Percentiles rank a stretch among this genome's conserved stretches.
Conservation (phyloP, 345 rosid species). For the Turritis glabra region DNA sequence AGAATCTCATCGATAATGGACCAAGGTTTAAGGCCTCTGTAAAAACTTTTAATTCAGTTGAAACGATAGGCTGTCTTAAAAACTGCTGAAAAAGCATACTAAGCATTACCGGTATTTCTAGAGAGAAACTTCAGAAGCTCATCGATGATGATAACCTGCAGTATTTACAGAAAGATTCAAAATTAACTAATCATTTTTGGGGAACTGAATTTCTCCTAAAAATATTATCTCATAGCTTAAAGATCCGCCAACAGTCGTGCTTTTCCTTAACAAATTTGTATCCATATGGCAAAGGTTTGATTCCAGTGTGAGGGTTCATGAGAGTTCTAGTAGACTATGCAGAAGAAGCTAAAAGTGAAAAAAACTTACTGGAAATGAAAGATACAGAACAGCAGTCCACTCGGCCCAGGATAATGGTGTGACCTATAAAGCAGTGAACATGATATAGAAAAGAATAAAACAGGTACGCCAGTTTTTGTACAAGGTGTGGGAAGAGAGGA, state of each 20-base stretch:
- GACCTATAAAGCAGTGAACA: slow-evolving; percentile 57
- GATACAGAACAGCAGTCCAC: slow-evolving; percentile 82
- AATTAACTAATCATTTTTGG: not conserved
- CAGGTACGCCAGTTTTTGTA: slow-evolving; percentile 2
- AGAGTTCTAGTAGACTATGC: slow-evolving; percentile 16
- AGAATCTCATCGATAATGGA: not conserved
- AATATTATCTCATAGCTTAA: not conserved
- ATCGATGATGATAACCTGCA: slow-evolving; percentile 90
- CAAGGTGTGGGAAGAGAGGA: slow-evolving; percentile 17
- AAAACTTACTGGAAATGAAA: slow-evolving; percentile 91
- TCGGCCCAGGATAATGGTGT: slow-evolving; percentile 94
- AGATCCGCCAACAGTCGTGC: not conserved
- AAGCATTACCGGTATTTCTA: slow-evolving; percentile 51
- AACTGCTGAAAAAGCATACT: not conserved
- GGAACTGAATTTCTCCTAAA: not conserved
- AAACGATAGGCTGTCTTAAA: not conserved
- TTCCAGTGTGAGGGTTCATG: not conserved
- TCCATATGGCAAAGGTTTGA: not conserved
- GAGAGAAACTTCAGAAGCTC: slow-evolving; percentile 93
- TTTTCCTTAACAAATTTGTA: slow-evolving; percentile 11
- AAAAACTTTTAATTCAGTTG: not conserved
- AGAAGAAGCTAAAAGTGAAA: not conserved
- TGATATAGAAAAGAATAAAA: slow-evolving; percentile 17
- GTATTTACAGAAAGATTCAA: slow-evolving; percentile 1
- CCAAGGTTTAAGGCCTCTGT: not conserved